Conservation (phyloP, 306 rosid species). For the Fragaria ananassa region DNA sequence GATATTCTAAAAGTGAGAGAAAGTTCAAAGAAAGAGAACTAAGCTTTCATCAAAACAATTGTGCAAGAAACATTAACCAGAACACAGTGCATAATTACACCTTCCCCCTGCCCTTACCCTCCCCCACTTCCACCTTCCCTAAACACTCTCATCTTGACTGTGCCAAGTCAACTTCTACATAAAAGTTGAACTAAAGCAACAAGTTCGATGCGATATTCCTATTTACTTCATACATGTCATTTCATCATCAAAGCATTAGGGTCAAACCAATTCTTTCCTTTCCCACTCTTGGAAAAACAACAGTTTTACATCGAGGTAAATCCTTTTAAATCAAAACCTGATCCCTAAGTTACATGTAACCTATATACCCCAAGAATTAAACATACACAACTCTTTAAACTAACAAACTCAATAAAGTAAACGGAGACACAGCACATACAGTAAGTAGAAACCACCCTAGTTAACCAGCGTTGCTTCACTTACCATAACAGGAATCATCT, state of each 20-base stretch:
- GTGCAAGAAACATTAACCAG: background rate
- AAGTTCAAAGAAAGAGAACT: background rate
- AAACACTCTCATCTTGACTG: background rate
- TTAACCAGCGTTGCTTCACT: slow-evolving; percentile 18
- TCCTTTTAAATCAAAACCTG: background rate
- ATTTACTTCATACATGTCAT: background rate
- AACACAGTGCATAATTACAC: background rate
- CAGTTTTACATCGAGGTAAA: background rate
- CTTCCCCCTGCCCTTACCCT: background rate
- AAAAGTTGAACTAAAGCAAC: background rate
- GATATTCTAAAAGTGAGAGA: background rate
- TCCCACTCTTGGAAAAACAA: background rate
- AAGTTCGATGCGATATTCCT: background rate
- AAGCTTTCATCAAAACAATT: background rate
- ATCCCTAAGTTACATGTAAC: background rate
- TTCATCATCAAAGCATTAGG: background rate
- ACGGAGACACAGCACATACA: background rate
- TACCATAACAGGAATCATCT: slow-evolving; percentile 99
- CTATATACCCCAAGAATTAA: no score
- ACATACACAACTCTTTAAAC: no score
- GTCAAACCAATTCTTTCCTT: background rate
- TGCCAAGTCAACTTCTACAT: background rate
- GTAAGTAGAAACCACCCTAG: slow-evolving; percentile 2
- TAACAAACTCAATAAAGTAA: background rate
- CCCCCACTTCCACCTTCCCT: background rate